Evolutionary conservation across 768 basidiomycete species (phyloP), one percentile per base, ranked within the genome.

Genomic region (Termitomyces sp.): DNA sequence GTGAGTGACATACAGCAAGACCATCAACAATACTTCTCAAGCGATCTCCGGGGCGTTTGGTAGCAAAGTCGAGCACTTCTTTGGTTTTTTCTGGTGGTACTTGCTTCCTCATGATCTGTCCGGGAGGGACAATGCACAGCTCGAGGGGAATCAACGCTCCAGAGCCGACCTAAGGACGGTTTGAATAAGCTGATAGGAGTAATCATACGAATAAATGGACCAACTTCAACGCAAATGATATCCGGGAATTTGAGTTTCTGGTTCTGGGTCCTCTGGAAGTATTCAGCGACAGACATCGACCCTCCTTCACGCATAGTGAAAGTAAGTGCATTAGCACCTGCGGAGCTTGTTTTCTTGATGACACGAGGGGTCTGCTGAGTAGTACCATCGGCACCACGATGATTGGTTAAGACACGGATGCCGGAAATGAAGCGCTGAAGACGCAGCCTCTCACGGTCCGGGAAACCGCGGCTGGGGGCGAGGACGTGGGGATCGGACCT

Each of bases 61-160:
- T 88, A 0, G 86, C 83, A 59, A 89, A 89, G 0, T 80, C 78
- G 0, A 88, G 73, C 3, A 89, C 85, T 2, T 80, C 76, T 56
- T 77, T 83, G 0, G 83, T 87, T 65, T 81, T 83, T 59, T 87
- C 84, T 0, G 83, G 72, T 0, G 87, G 86, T 1, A 89, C 79
- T 59, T 87, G 86, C 60, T 86, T 87, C 42, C 85, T 76, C 82
- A 86, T 86, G 53, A 88, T 84, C 58, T 89, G 87, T 0, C 86
- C 86, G 0, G 76, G 68, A 0, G 78, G 75, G 4, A 89, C 83
- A 0, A 64, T 67, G 65, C 87, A 89, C 3, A 84, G 68, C 65
- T 89, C 86, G 3, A 89, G 65, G 0, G 87, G 87, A 17, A 87
- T 73, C 21, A 84, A 62, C 5, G 86, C 84, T 5, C 84, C 86